Percentiles rank a stretch among this genome's conserved stretches.
These are phyloP conservation scores for Kwoniella pini DNA, from an alignment of 768 basidiomycete species.

Conservation along the genomic window DNA sequence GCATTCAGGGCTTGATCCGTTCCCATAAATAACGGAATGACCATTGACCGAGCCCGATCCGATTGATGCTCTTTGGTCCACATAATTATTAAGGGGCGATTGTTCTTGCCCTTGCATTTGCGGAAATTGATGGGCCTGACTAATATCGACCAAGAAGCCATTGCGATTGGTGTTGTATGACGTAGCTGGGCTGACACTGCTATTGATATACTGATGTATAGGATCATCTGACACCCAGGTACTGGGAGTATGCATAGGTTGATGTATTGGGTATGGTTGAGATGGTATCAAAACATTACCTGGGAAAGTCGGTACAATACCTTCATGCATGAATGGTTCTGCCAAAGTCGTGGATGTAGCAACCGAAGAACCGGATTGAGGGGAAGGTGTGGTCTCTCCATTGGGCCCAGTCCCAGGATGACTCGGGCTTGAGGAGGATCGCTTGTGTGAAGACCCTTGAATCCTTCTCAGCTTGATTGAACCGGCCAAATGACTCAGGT, in stretches of 20 bases:
- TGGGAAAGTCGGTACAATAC: conserved; percentile 32
- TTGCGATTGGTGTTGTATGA: neutral
- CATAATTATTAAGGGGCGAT: neutral
- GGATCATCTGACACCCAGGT: conserved; percentile 21
- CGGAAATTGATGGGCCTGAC: neutral
- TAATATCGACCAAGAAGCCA: neutral
- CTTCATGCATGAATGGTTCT: conserved; percentile 30
- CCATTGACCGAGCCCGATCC: neutral
- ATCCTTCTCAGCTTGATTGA: conserved; percentile 39
- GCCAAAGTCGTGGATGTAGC: conserved; percentile 31
- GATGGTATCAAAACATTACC: neutral
- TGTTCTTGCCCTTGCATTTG: neutral
- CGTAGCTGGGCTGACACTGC: conserved; percentile 6
- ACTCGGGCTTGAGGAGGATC: conserved; percentile 12
- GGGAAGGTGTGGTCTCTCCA: conserved; percentile 22
- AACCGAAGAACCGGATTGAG: conserved; percentile 12
- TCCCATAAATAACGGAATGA: neutral
- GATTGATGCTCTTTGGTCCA: neutral
- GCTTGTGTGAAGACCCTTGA: conserved; percentile 12
- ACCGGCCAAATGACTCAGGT: conserved; percentile 47
- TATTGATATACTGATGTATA: conserved; percentile 10
- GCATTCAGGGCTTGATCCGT: conserved; percentile 1
- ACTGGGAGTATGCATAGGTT: conserved; percentile 5
- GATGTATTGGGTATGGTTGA: neutral
- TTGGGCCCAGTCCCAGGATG: neutral